These are phyloP conservation scores for Exophiala calicioides DNA, from an alignment of 2,329 filamentous ascomycete genomes.

Conservation along the genomic window DNA sequence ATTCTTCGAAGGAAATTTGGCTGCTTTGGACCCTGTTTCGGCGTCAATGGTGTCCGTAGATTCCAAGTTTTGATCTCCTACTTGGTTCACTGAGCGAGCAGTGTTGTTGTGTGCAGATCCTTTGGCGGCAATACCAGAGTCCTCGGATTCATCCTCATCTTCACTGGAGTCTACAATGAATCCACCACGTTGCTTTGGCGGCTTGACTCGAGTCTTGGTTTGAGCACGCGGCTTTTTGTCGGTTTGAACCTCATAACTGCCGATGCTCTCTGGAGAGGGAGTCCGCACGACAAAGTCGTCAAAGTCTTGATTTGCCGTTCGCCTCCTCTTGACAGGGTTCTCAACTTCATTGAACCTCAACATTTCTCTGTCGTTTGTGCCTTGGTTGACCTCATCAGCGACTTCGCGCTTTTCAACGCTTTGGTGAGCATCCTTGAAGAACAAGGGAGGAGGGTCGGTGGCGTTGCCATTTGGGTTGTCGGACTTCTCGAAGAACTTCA, in stretches of 20 bases:
- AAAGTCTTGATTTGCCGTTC: slow-evolving; percentile 30
- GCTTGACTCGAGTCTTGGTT: slow-evolving; percentile 5
- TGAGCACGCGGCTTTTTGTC: not conserved
- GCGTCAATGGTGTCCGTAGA: slow-evolving; percentile 13
- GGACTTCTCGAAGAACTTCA: slow-evolving; percentile 57
- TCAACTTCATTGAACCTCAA: slow-evolving; percentile 45
- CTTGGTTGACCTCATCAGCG: not conserved
- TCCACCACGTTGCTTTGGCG: slow-evolving; percentile 25
- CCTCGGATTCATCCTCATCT: slow-evolving; percentile 36
- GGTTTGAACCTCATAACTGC: not conserved
- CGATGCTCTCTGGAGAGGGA: slow-evolving; percentile 20
- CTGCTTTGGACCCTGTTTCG: slow-evolving; percentile 8
- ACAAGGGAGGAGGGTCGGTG: slow-evolving; percentile 37
- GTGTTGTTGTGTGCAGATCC: not conserved
- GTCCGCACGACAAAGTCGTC: slow-evolving; percentile 19
- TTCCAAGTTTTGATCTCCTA: slow-evolving; percentile 2
- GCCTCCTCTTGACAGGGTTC: slow-evolving; percentile 46
- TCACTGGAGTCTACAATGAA: slow-evolving; percentile 50
- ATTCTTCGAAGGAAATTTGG: slow-evolving; percentile 30
- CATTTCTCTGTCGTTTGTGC: slow-evolving; percentile 8
- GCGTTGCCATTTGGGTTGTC: slow-evolving; percentile 31
- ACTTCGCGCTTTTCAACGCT: not conserved
- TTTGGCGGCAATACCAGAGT: slow-evolving; percentile 13
- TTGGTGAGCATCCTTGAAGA: slow-evolving; percentile 35
- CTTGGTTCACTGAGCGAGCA: slow-evolving; percentile 8